Conservation (phyloP, 306 rosid genomes). For the Myrica gale region DNA sequence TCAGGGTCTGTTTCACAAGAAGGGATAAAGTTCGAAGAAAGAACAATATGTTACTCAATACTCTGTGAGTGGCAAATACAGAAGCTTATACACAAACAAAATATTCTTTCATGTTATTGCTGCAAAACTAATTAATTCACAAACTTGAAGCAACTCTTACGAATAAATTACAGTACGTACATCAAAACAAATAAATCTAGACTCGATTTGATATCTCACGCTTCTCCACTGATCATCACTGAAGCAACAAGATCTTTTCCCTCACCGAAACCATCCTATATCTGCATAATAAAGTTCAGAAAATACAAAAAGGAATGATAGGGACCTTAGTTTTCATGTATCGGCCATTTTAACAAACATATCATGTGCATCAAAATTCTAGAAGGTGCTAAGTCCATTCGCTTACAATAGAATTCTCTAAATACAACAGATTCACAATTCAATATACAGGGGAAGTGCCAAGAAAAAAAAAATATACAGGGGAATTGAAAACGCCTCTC, state of each 20-base stretch:
- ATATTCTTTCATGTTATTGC: neutral
- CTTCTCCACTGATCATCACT: constrained; percentile 46
- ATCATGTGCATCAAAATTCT: no score
- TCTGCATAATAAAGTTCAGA: constrained; percentile 45
- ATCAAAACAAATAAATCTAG: constrained; percentile 2
- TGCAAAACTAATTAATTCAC: constrained; percentile 12
- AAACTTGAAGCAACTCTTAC: constrained; percentile 26
- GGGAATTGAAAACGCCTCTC: no score
- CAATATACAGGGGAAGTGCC: no score
- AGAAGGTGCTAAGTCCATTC: no score
- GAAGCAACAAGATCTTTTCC: constrained; percentile 89
- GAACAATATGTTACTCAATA: neutral
- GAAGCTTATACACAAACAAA: neutral
- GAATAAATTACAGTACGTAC: constrained; percentile 9
- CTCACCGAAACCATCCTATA: constrained; percentile 83
- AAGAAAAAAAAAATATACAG: no score
- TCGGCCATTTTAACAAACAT: no score
- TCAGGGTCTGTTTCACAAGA: no score
- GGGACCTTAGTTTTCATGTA: no score
- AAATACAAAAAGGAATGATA: no score
- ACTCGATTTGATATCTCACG: neutral
- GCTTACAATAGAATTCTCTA: no score
- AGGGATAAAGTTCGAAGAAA: neutral
- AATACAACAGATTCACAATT: no score
- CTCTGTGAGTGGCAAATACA: neutral